Evolutionary conservation across 2,329 filamentous ascomycete genomes (phyloP).

Genomic region (Phyllosticta citrichinensis): DNA sequence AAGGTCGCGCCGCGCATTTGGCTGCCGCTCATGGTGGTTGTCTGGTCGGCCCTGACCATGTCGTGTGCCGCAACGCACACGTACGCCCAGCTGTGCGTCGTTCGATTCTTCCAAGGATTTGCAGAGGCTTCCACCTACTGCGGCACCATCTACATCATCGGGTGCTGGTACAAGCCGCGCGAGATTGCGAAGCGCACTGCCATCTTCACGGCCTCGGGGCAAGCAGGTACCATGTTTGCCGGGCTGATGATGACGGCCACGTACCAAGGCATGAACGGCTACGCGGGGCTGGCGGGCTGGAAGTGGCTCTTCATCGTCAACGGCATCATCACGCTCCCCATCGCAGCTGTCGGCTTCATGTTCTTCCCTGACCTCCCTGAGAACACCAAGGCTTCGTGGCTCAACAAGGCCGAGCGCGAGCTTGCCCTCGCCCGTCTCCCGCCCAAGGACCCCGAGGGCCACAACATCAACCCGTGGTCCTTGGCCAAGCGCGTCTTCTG

Average conservation of each 20-base stretch:
- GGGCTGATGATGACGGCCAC: conserved; percentile 25
- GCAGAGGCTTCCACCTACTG: conserved; percentile 22
- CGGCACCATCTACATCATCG: conserved; percentile 22
- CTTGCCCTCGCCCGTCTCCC: conserved; percentile 19
- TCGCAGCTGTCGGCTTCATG: conserved; percentile 20
- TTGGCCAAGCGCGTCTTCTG: conserved; percentile 17
- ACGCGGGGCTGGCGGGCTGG: conserved; percentile 18
- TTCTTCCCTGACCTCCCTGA: conserved; percentile 22
- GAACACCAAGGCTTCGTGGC: conserved; percentile 14
- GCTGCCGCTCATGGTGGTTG: conserved; percentile 20
- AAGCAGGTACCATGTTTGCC: conserved; percentile 23
- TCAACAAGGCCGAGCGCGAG: conserved; percentile 19
- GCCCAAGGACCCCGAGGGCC: conserved; percentile 17
- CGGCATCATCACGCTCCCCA: conserved; percentile 21
- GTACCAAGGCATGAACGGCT: conserved; percentile 17
- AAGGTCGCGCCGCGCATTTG: conserved; percentile 20
- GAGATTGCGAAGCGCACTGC: conserved; percentile 23
- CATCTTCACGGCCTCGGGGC: conserved; percentile 22
- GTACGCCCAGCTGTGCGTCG: conserved; percentile 19
- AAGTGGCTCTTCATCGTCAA: conserved; percentile 23
- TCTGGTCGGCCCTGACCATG: conserved; percentile 23
- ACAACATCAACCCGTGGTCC: conserved; percentile 19
- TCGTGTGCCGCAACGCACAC: conserved; percentile 20
- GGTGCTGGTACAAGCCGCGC: conserved; percentile 21
- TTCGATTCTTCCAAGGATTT: conserved; percentile 20